Evolutionary conservation across 768 basidiomycete genomes (phyloP).

Genomic region (Boletus rex-veris): DNA sequence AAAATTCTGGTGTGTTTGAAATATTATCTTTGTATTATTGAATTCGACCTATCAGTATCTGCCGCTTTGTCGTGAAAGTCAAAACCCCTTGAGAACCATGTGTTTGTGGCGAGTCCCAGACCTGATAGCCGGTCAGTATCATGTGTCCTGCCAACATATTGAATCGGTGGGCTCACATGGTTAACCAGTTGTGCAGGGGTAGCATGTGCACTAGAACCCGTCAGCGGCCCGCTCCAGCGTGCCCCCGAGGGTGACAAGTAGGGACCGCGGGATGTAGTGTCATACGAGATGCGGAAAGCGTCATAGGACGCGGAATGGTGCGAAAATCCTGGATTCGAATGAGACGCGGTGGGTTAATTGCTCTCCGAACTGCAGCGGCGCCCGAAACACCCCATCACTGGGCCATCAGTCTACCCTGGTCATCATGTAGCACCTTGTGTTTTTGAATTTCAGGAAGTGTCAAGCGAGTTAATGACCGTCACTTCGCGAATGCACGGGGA

Average conservation of each 20-base stretch:
- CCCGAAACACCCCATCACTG: background rate
- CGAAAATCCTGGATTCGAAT: background rate
- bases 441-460: background rate
- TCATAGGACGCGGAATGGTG: conserved; percentile 1
- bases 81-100: background rate
- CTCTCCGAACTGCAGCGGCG: background rate
- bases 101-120: conserved; percentile 1
- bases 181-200: background rate
- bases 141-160: background rate
- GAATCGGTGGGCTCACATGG: background rate
- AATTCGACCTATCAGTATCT: background rate
- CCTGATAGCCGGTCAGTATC: background rate
- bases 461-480: conserved; percentile 9
- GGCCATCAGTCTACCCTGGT: background rate
- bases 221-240: background rate
- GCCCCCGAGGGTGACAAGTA: background rate
- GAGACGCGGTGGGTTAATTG: background rate
- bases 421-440: background rate
- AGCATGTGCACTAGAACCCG: background rate
- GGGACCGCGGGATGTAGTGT: background rate
- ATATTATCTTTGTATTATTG: background rate
- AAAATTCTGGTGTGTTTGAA: background rate
- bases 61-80: background rate
- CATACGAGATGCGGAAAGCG: background rate
- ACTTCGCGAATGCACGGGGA: conserved; percentile 6